Base-by-base conservation (phyloP, 2,329 filamentous ascomycete genomes). In the Xylariaceae sp. region DNA sequence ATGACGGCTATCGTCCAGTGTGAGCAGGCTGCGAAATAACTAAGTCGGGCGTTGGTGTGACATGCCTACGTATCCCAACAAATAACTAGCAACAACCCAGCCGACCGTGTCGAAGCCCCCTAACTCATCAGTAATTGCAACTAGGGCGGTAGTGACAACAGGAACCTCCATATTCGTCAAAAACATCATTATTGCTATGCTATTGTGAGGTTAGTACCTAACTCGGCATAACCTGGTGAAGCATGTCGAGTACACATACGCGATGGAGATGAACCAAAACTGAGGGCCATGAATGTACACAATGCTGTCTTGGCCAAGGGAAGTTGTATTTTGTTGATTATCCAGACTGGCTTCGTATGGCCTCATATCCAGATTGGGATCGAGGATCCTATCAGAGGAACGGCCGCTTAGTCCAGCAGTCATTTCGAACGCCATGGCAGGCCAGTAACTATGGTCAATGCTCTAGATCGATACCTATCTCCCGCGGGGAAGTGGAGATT, bases 41-140 rank as follows among this genome's bases (percentile, higher is more conserved):
- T 18, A 12, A 16, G 23, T 2, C 9, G 7, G 10, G 6, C 3
- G 46, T 20, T 9, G 7, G 23, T 26, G 9, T 26, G 23, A 62
- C 60, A 5, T 0, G 64, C 62, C 59, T 16, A 64, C 59, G 37
- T 62, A 63, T 23, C 64, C 62, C 1, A 66, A 49, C 0, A 65
- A 29, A 20, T 66, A 66, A 21, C 57, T 61, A 6, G 64, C 29
- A 12, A 66, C 43, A 7, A 66, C 50, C 64, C 62, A 66, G 20
- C 37, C 26, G 1, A 44, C 48, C 4, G 44, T 50, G 0, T 62
- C 59, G 20, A 65, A 66, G 0, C 59, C 56, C 0, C 21, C 6
- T 1, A 66, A 5, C 3, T 65, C 62, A 12, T 56, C 23, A 1
- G 61, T 59, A 10, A 66, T 65, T 3, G 60, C 20, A 7, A 66